phyloP scores from a whole-genome alignment of 345 rosid species.

The Arabidopsis arenosa region DNA sequence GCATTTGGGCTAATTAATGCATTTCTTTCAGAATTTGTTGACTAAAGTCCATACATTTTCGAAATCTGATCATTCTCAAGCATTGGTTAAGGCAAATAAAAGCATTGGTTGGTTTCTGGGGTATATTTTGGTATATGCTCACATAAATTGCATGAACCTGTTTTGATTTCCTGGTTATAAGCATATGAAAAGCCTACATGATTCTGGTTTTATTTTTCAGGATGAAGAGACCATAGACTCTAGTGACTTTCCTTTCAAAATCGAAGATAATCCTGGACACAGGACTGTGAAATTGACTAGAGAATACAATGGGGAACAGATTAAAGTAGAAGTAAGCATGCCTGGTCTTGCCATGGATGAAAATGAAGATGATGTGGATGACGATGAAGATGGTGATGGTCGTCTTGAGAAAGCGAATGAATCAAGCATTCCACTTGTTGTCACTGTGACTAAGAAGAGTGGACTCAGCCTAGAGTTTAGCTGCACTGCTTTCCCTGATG shows the following conservation, averaged over 20 bases:
- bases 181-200: not conserved
- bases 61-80: not conserved
- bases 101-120: not conserved
- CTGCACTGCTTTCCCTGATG: slow-evolving; percentile 71
- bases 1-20: too few species aligned
- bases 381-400: slow-evolving; percentile 43
- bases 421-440: slow-evolving; percentile 65
- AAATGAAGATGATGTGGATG: slow-evolving; percentile 42
- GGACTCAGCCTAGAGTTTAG: slow-evolving; percentile 68
- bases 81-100: not conserved
- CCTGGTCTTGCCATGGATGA: slow-evolving; percentile 74
- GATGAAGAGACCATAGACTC: slow-evolving; percentile 53
- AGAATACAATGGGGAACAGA: slow-evolving; percentile 68
- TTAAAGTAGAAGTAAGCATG: slow-evolving; percentile 77
- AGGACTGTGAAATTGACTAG: slow-evolving; percentile 64
- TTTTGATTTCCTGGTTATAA: not conserved
- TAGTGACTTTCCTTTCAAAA: slow-evolving; percentile 66
- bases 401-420: slow-evolving; percentile 48
- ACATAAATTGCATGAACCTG: not conserved
- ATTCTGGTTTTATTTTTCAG: slow-evolving; percentile 40
- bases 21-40: not conserved
- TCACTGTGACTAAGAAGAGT: slow-evolving; percentile 65
- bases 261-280: slow-evolving; percentile 72
- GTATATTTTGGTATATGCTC: not conserved
- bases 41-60: not conserved